Evolutionary conservation across 345 rosid species (phyloP).

Genomic region (Moringa oleifera): DNA sequence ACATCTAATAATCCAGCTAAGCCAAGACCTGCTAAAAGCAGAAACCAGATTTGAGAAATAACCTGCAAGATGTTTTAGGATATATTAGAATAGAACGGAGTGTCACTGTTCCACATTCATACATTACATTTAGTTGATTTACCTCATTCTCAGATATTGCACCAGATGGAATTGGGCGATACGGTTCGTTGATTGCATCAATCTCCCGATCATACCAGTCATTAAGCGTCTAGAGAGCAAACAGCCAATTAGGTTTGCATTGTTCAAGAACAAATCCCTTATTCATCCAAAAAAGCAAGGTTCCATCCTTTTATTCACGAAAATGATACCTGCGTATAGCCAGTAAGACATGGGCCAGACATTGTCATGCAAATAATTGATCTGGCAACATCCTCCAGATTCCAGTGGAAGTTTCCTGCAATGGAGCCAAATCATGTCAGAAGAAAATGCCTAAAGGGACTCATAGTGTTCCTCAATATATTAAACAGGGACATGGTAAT

Average conservation of each 20-base stretch:
- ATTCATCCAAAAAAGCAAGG: constrained; percentile 14
- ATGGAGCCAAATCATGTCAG: constrained; percentile 3
- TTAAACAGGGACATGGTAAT: neutral
- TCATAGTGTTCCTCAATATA: neutral
- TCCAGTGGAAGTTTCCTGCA: constrained; percentile 95
- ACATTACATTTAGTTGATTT: neutral
- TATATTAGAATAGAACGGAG: constrained; percentile 2
- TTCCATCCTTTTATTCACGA: neutral
- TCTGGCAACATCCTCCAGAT: constrained; percentile 82
- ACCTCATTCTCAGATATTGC: constrained; percentile 91
- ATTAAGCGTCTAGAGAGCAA: constrained; percentile 62
- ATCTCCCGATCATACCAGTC: constrained; percentile 98
- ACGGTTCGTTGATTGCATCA: constrained; percentile 96
- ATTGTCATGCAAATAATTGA: constrained; percentile 87
- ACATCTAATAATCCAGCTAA: constrained; percentile 75
- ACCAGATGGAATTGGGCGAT: constrained; percentile 96
- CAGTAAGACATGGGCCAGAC: constrained; percentile 97
- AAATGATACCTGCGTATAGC: constrained; percentile 81
- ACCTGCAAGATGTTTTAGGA: constrained; percentile 47
- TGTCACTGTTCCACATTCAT: too few species aligned
- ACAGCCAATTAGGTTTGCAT: constrained; percentile 12
- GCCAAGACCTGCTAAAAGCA: constrained; percentile 85
- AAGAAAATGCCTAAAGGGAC: neutral
- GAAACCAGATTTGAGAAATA: constrained; percentile 79
- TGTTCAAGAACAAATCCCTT: constrained; percentile 10